phyloP scores from a whole-genome alignment of 2,329 filamentous ascomycete species.

The Nigrospora sphaerica region DNA sequence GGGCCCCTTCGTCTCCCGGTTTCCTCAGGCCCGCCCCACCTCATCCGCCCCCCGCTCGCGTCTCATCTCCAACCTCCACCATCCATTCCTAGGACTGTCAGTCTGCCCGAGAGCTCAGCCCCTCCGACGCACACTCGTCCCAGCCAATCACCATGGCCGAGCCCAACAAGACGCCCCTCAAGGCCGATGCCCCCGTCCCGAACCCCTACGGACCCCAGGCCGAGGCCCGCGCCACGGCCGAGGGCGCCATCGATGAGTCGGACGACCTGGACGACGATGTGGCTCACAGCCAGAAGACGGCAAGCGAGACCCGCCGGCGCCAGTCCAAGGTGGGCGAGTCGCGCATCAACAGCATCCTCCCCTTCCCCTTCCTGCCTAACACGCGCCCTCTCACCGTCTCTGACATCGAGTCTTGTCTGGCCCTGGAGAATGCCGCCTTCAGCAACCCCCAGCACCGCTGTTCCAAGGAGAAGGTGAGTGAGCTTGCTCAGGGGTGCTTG shows the following conservation, averaged over 20 bases:
- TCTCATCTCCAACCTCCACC: no score
- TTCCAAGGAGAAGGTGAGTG: constrained; percentile 45
- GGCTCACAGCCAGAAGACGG: constrained; percentile 28
- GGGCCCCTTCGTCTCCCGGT: no score
- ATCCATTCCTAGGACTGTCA: no score
- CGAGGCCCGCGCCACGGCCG: background rate
- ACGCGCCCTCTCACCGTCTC: constrained; percentile 64
- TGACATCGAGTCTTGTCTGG: constrained; percentile 54
- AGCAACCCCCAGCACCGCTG: constrained; percentile 40
- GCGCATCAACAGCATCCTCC: constrained; percentile 35
- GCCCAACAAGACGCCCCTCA: background rate
- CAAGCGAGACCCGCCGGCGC: constrained; percentile 30
- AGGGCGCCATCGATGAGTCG: constrained; percentile 30
- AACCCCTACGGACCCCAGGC: background rate
- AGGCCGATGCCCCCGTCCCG: background rate
- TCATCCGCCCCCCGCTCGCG: no score
- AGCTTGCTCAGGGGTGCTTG: background rate
- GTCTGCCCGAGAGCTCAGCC: no score
- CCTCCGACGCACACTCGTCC: background rate
- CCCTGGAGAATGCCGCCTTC: constrained; percentile 49
- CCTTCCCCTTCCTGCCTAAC: constrained; percentile 62
- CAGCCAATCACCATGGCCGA: background rate
- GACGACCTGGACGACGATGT: constrained; percentile 30
- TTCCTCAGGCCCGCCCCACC: no score
- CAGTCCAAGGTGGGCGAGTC: constrained; percentile 22